phyloP scores from a whole-genome alignment of 2,329 filamentous ascomycete species.

The Diaporthe vaccinii region DNA sequence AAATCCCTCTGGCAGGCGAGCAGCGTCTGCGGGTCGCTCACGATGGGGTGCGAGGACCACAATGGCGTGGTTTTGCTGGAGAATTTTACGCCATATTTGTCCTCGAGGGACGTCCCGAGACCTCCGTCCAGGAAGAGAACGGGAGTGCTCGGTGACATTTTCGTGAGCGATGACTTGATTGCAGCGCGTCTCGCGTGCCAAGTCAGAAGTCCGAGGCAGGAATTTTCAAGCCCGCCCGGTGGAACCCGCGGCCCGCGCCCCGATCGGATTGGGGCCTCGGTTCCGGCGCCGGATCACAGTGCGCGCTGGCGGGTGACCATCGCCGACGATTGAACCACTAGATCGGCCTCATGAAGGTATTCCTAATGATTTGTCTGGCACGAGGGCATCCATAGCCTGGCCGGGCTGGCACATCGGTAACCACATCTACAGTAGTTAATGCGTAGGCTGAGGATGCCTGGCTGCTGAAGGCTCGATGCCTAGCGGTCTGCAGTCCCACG shows the following conservation, averaged over 20 bases:
- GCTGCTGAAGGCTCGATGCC: neutral
- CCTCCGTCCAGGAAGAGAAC: slow-evolving; percentile 74
- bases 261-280: neutral
- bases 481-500: slow-evolving; percentile 22
- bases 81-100: slow-evolving; percentile 68
- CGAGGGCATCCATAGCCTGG: too few relatives aligned
- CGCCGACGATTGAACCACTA: neutral
- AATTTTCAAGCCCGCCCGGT: slow-evolving; percentile 20
- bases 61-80: slow-evolving; percentile 65
- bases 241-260: neutral
- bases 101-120: slow-evolving; percentile 75
- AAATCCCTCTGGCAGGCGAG: slow-evolving; percentile 70
- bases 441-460: neutral
- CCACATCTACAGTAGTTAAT: neutral
- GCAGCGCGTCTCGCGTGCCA: neutral
- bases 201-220: neutral
- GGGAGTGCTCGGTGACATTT: slow-evolving; percentile 40
- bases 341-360: neutral
- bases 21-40: slow-evolving; percentile 65
- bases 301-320: neutral
- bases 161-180: neutral
- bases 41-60: slow-evolving; percentile 77
- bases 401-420: neutral
- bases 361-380: too few relatives aligned
- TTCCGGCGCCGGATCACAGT: neutral